Evolutionary conservation across 2,329 filamentous ascomycete genomes (phyloP).

Genomic region (Stenocarpella maydis): DNA sequence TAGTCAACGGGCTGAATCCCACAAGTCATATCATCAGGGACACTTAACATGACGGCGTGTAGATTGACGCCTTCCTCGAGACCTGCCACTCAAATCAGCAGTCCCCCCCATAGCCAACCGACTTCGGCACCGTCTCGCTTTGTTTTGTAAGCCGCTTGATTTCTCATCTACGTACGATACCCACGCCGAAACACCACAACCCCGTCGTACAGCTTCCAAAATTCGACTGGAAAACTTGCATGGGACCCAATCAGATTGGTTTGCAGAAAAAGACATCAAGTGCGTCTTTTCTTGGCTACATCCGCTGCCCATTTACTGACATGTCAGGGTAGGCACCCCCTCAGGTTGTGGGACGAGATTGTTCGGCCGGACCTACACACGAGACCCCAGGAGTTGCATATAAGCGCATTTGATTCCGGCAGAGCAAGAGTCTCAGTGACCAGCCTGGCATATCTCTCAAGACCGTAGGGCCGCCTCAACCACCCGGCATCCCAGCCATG

Average conservation of each 20-base stretch:
- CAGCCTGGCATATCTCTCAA: neutral
- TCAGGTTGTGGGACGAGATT: neutral
- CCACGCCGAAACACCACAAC: too few relatives aligned
- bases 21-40: neutral
- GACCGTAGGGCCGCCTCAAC: too few relatives aligned
- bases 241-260: neutral
- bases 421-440: too few relatives aligned
- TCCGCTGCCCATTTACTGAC: too few relatives aligned
- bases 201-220: neutral
- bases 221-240: neutral
- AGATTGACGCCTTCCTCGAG: neutral
- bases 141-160: slow-evolving; percentile 23
- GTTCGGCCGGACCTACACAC: neutral
- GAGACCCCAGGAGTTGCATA: neutral
- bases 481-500: neutral
- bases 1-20: neutral
- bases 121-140: neutral
- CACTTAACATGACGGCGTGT: neutral
- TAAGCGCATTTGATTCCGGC: neutral
- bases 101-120: neutral
- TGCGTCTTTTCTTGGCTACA: neutral
- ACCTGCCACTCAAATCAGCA: neutral
- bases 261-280: neutral
- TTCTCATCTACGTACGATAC: neutral
- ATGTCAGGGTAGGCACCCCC: neutral